Evolutionary conservation across 163 green algal species (phyloP), one percentile per base, ranked within the genome.

Genomic region (Scenedesmus sp.): DNA sequence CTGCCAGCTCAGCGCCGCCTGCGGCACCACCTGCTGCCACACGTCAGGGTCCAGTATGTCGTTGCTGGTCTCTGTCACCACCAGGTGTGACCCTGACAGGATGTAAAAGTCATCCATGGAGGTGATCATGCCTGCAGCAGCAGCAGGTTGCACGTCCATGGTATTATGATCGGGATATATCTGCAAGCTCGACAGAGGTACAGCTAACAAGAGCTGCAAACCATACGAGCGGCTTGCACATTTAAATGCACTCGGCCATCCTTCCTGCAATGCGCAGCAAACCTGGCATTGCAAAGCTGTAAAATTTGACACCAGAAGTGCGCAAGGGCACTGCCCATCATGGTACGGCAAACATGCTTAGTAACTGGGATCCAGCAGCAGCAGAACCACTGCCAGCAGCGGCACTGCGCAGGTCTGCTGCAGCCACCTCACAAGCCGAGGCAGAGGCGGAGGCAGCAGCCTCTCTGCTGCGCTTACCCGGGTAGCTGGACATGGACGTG

Each of bases 71-170:
- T 97, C 95, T 4, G 96, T 93, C 0, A 97, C 86, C 52, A 96
- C 92, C 82, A 97, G 62, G 0, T 93, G 87, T 2, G 87, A 94
- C 73, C 84, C 26, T 62, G 82, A 87, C 34, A 96, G 91, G 59
- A 97, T 90, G 90, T 96, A 97, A 54, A 96, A 95, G 82, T 97
- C 96, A 76, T 97, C 96, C 46, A 94, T 92, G 62, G 94, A 94
- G 46, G 56, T 92, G 57, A 97, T 93, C 18, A 96, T 90, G 87
- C 94, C 94, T 94, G 88, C 52, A 79, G 18, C 18, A 10, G 7
- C n/a, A 73, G 62, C 62, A 73, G 15, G 62, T 15, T 15, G 62
- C 62, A 15, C 34, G 34, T 73, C 12, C 62, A 15, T 15, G 15
- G 12, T 15, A 73, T 15, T 15, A 73, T 73, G 62, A 13, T 23